These are phyloP conservation scores for Penicillium digitatum DNA, from an alignment of 2,329 filamentous ascomycete genomes.

Conservation along the genomic window DNA sequence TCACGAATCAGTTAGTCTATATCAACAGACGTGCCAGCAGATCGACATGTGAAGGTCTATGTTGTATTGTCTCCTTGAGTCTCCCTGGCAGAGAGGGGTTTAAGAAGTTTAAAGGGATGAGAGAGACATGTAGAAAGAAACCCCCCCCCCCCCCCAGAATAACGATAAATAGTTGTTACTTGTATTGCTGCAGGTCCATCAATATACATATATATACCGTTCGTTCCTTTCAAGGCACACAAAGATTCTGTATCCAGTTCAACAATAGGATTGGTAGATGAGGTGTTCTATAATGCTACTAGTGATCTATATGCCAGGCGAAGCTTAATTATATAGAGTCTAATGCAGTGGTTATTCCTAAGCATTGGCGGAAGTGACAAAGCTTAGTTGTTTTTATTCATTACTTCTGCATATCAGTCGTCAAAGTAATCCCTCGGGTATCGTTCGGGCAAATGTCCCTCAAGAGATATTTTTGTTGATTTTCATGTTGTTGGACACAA, in stretches of 20 bases:
- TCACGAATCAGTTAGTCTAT: too few relatives aligned
- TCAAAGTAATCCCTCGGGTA: slow-evolving; percentile 24
- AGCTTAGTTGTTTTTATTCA: background rate
- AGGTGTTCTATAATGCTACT: background rate
- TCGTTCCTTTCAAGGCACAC: background rate
- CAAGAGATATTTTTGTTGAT: slow-evolving; percentile 1
- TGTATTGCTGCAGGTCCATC: too few relatives aligned
- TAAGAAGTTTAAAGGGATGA: too few relatives aligned
- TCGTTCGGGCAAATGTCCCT: slow-evolving; percentile 17
- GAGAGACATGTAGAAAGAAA: background rate
- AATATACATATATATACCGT: background rate
- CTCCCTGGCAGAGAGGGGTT: background rate
- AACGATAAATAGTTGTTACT: background rate
- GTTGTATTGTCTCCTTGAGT: too few relatives aligned
- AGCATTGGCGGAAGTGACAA: background rate
- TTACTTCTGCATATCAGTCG: slow-evolving; percentile 16
- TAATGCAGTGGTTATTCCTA: background rate
- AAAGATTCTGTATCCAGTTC: background rate
- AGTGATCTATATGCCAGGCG: background rate
- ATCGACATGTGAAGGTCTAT: background rate
- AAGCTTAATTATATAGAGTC: background rate
- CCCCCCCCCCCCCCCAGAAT: too few relatives aligned
- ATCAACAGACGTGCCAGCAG: background rate
- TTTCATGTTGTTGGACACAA: background rate
- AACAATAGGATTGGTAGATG: background rate